A percentile compares a stretch with the other conserved stretches of the same genome.
These are phyloP conservation scores for Penstemon davidsonii DNA, from an alignment of 257 asterid species.

Conservation along the genomic window DNA sequence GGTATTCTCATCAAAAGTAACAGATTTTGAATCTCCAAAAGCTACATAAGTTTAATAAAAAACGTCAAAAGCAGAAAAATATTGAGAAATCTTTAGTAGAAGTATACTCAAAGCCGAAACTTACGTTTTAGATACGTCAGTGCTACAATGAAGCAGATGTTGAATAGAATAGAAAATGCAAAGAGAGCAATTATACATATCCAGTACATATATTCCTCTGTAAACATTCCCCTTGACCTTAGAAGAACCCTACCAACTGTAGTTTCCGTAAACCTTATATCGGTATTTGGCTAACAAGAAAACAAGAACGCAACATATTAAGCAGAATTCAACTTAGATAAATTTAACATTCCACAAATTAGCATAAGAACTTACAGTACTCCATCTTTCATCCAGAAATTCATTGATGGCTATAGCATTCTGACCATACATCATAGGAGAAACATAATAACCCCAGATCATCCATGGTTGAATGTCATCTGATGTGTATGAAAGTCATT, in stretches of 20 bases:
- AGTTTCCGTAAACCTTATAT: slow-evolving; percentile 48
- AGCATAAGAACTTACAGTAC: slow-evolving; percentile 53
- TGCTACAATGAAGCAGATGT: slow-evolving; percentile 64
- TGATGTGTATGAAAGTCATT: slow-evolving; percentile 27
- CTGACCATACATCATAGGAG: slow-evolving; percentile 91
- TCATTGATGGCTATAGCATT: slow-evolving; percentile 84
- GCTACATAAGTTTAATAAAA: slow-evolving; percentile 48
- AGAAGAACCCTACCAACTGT: slow-evolving; percentile 95
- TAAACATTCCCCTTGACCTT: slow-evolving; percentile 78
- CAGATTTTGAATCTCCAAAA: slow-evolving; percentile 61
- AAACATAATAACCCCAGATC: slow-evolving; percentile 77
- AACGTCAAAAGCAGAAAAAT: slow-evolving; percentile 29
- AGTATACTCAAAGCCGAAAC: slow-evolving; percentile 25
- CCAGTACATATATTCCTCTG: slow-evolving; percentile 82
- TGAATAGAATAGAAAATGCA: slow-evolving; percentile 81
- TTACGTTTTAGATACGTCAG: slow-evolving; percentile 76
- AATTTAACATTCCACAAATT: slow-evolving; percentile 5
- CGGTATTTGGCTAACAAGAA: slow-evolving; percentile 57
- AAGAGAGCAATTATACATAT: slow-evolving; percentile 73
- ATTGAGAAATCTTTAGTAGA: slow-evolving; percentile 9
- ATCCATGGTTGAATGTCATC: slow-evolving; percentile 83
- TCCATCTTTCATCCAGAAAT: slow-evolving; percentile 83
- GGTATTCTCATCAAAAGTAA: slow-evolving; percentile 43
- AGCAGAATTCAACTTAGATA: slow-evolving; percentile 4
- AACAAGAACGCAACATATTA: slow-evolving; percentile 19